Base-by-base conservation (phyloP, 345 rosid genomes). In the Euphorbia pulcherrima region DNA sequence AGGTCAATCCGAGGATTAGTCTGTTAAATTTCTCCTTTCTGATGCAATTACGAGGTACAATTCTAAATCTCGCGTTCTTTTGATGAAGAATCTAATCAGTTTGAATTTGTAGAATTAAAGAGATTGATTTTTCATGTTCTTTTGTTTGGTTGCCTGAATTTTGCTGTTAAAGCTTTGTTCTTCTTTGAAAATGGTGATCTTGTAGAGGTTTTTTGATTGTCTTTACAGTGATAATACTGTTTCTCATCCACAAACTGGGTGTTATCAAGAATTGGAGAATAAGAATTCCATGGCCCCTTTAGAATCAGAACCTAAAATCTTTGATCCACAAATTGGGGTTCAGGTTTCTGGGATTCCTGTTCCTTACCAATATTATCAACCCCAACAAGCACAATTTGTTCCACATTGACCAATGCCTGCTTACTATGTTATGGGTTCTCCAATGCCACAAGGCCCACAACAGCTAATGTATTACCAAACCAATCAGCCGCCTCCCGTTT, bases 21-120 rank as follows among this genome's bases (percentile, higher is more conserved):
- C n/a, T n/a, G n/a, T n/a, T n/a, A 80, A 76, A 58, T 70, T 71
- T 69, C 77, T 82, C 26, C 68, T 79, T 26, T 18, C 82, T 6
- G 90, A 89, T 52, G 72, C 83, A 39, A 57, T 75, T 44, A 56
- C 81, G 64, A 80, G 96, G 96, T 88, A 76, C 26, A 2, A 0
- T 48, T 28, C 12, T 37, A 33, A 7, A 64, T 27, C 46, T 3
- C 40, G 13, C 28, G 11, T 62, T 20, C 24, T 0, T 24, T 55
- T 41, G 37, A 33, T 33, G 4, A 33, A 20, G 46, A 37, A 60
- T 60, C 5, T 33, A 33, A 7, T 51, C 7, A 14, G 17, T 55
- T 55, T 8, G n/a, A 55, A 9, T 1, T 55, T 14, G 12, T 6
- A 41, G 47, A 41, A 7, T 6, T n/a, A 41, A 9, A 12, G 47